These are phyloP conservation scores for Candida ascalaphidarum DNA, from an alignment of 805 yeast genomes.

Conservation along the genomic window DNA sequence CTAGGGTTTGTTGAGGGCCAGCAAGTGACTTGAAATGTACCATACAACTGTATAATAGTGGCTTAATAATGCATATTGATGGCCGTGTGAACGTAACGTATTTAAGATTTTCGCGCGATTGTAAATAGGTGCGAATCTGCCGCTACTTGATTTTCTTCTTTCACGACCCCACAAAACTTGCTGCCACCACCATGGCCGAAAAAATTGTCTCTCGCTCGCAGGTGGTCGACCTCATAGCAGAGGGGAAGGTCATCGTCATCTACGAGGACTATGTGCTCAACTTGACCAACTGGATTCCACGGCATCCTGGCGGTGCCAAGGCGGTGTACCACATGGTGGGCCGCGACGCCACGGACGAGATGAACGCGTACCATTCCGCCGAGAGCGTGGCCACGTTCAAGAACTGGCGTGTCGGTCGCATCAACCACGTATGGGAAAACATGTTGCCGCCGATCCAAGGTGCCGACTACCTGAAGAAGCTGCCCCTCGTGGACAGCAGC, in stretches of 20 bases:
- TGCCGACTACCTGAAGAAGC: constrained; percentile 29
- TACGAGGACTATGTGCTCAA: constrained; percentile 53
- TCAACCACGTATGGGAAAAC: constrained; percentile 62
- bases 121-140: too few relatives aligned
- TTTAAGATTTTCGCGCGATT: too few relatives aligned
- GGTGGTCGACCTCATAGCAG: constrained; percentile 51
- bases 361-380: constrained; percentile 71
- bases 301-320: constrained; percentile 86
- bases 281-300: constrained; percentile 60
- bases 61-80: too few relatives aligned
- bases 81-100: too few relatives aligned
- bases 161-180: too few relatives aligned
- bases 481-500: not conserved
- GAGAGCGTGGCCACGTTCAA: constrained; percentile 45
- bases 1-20: constrained; percentile 76
- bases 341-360: constrained; percentile 85
- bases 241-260: constrained; percentile 65
- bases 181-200: constrained; percentile 1
- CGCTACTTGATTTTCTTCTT: too few relatives aligned
- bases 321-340: constrained; percentile 83
- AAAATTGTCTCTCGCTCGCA: constrained; percentile 19
- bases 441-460: constrained; percentile 88
- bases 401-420: constrained; percentile 58
- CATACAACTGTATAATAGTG: too few relatives aligned
- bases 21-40: constrained; percentile 17